phyloP scores from a whole-genome alignment of 2,329 filamentous ascomycete genomes.

The Fusarium pilosicola region DNA sequence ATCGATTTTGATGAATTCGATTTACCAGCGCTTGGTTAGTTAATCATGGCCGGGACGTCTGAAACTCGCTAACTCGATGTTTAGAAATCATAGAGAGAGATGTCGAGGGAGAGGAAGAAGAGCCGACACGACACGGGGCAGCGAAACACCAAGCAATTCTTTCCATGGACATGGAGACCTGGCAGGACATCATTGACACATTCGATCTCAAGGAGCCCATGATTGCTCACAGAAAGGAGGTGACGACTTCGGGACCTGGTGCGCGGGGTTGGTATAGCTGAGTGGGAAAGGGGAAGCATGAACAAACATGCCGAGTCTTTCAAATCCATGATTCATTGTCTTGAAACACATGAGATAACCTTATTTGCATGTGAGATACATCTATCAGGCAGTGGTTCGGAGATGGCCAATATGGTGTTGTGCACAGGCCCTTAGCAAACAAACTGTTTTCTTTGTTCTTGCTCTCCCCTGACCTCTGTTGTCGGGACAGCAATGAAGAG shows the following conservation, averaged over 20 bases:
- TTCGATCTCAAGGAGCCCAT: conserved; percentile 83
- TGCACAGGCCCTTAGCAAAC: conserved; percentile 6
- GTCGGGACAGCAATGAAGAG: neutral
- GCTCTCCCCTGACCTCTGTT: neutral
- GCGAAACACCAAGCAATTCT: conserved; percentile 87
- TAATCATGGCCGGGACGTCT: neutral
- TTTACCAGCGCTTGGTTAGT: conserved; percentile 83
- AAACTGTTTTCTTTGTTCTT: conserved; percentile 24
- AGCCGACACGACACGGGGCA: conserved; percentile 59
- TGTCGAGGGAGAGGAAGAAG: conserved; percentile 59
- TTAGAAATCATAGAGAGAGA: conserved; percentile 53
- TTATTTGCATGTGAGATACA: neutral
- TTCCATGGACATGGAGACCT: conserved; percentile 85
- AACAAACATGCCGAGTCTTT: conserved; percentile 1
- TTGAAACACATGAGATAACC: neutral
- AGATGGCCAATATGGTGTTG: conserved; percentile 6
- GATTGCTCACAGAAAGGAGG: conserved; percentile 82
- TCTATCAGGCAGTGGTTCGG: conserved; percentile 3
- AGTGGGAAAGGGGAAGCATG: conserved; percentile 7
- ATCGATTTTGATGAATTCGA: conserved; percentile 78
- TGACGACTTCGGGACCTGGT: conserved; percentile 61
- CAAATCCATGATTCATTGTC: conserved; percentile 10
- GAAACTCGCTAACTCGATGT: conserved; percentile 26
- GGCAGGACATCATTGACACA: conserved; percentile 79
- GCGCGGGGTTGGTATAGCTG: conserved; percentile 74